Base-by-base conservation (phyloP, 192 early-diverging fungal species). In the Linnemannia elongata region DNA sequence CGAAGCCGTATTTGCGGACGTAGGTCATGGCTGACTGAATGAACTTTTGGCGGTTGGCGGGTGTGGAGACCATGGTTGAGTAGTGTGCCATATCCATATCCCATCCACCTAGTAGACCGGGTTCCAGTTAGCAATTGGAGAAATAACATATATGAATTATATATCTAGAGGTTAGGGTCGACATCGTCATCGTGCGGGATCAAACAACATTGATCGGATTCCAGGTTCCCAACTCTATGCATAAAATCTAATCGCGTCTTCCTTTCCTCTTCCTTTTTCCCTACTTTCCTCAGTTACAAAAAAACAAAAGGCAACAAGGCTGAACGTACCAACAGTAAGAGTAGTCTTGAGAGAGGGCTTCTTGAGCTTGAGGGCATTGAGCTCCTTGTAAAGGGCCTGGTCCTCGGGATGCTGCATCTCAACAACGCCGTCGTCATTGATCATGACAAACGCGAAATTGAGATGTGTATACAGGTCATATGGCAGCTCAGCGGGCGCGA, bases 21-120 rank as follows among this genome's bases (percentile, higher is more conserved):
- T 49, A 87, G 35, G 76, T 24, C 3, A 87, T 74, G 41, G 80
- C 80, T 13, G 85, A 87, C 54, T 74, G 77, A 66, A 87, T 81
- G 52, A 87, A 87, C 72, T 87, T 87, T 75, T 87, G 79, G 60
- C 85, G 85, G n/a, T 81, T 81, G 22, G 75, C 79, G 6, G 33
- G 47, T 20, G 85, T 81, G 41, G 85, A 87, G 36, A 87, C 85
- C 85, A 87, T 87, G 36, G 77, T 87, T 30, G 85, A 87, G 60
- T 81, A 87, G 38, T 81, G 72, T 24, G 85, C 85, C 85, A 87
- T 87, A 54, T 81, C 85, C 85, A 87, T 87, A 15, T 87, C 80
- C 85, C 85, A 87, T 60, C 85, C 85, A 71, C 85, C 84, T 85
- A 47, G 0, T 57, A 7, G 41, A 18, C 3, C 38, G 38, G 38